These are phyloP conservation scores for Ogataea hybrid DNA, from an alignment of 1,139 yeast genomes.

Conservation along the genomic window DNA sequence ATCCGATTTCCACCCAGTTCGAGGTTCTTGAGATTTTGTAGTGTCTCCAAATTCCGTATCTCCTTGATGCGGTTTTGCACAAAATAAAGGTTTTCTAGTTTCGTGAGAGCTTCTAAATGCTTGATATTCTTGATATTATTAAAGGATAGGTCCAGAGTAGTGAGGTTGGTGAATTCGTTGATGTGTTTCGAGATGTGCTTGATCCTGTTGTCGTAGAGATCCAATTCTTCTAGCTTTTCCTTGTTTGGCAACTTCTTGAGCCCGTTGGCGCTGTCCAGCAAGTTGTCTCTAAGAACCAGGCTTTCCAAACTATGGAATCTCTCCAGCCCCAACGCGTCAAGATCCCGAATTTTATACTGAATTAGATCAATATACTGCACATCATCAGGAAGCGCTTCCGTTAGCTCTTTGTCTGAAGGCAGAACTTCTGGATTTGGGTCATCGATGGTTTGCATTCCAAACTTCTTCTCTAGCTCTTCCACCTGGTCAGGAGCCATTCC, in stretches of 20 bases:
- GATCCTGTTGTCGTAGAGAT: slow-evolving; percentile 88
- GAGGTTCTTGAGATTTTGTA: slow-evolving; percentile 61
- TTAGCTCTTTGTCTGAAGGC: slow-evolving; percentile 55
- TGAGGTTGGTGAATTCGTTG: slow-evolving; percentile 56
- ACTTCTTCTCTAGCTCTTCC: slow-evolving; percentile 22
- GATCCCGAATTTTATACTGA: slow-evolving; percentile 70
- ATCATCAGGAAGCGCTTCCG: slow-evolving; percentile 61
- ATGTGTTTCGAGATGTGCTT: slow-evolving; percentile 76
- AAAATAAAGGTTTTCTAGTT: slow-evolving; percentile 69
- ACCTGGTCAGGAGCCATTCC: slow-evolving; percentile 13
- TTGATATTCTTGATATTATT: slow-evolving; percentile 87
- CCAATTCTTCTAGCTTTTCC: slow-evolving; percentile 69
- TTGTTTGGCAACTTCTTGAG: slow-evolving; percentile 56
- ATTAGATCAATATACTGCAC: slow-evolving; percentile 70
- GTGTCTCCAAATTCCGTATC: slow-evolving; percentile 63
- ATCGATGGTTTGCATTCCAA: slow-evolving; percentile 43
- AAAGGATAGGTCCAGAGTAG: slow-evolving; percentile 77
- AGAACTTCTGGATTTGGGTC: slow-evolving; percentile 47
- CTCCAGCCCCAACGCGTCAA: slow-evolving; percentile 61
- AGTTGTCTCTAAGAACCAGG: slow-evolving; percentile 81
- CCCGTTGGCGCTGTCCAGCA: slow-evolving; percentile 70
- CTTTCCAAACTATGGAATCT: slow-evolving; percentile 58
- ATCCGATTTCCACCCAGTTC: slow-evolving; percentile 94
- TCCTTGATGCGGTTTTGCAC: slow-evolving; percentile 85
- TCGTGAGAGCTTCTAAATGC: slow-evolving; percentile 62